Base-by-base conservation (phyloP, 75 land plant genomes). In the Cryptomeria japonica region DNA sequence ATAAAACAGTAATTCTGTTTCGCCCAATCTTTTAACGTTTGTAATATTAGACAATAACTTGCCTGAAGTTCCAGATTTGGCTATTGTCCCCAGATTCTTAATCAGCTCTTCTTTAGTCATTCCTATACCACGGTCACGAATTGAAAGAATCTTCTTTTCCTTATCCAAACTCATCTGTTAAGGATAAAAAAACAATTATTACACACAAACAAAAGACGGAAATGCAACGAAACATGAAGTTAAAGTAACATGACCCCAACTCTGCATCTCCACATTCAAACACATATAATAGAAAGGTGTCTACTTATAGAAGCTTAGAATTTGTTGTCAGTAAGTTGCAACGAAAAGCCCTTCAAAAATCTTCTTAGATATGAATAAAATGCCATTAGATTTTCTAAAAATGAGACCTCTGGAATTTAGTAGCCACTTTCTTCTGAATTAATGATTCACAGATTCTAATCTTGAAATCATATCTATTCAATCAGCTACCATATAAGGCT, bases 21-120 rank as follows among this genome's bases (percentile, higher is more conserved):
- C 28, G 85, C 13, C 84, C n/a, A 28, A 25, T 12, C 18, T 42
- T 5, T 10, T 28, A 42, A 12, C 44, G 3, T 0, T n/a, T 11
- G 28, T 22, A 4, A 34, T 58, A 75, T 64, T 7, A 84, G 58
- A 14, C 36, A 80, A 46, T 16, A 78, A 88, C 84, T 64, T 89
- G 96, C 99, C 96, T 90, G 99, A 98, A 42, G 99, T 98, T 90
- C 99, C 99, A 61, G 99, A 98, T 88, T 98, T 98, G 36, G 99
- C 99, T 70, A 98, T 97, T 37, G 99, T 98, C 28, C 99, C 99
- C 89, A 98, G 92, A 88, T 98, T 97, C 92, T 98, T 98, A 80
- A 98, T 96, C 10, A 98, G 89, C 89, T 98, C 99, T 75, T 98
- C 99, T 77, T 98, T 98, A 16, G 99, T 98, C 99, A 98, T 98